Conservation (phyloP, 495 filamentous ascomycete genomes). For the Annulohypoxylon moriforme region DNA sequence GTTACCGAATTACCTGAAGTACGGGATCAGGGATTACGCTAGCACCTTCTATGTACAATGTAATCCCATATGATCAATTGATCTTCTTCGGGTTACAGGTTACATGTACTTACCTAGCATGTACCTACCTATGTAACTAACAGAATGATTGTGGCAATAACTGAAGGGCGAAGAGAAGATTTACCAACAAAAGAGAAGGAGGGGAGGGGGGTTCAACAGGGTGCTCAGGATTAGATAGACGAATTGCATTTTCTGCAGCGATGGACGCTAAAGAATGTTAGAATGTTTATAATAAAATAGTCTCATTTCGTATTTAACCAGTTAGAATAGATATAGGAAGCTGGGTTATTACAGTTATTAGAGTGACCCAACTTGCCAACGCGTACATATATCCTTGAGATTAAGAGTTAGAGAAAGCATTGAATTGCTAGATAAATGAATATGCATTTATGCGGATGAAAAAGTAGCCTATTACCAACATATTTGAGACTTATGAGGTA, state of each 20-base stretch:
- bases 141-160: constrained; percentile 14
- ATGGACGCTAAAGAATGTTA: not conserved
- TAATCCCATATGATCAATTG: constrained; percentile 5
- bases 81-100: constrained; percentile 2
- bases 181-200: constrained; percentile 28
- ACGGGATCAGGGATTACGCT: constrained; percentile 17
- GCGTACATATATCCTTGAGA: not conserved
- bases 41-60: constrained; percentile 7
- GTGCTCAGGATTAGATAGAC: not conserved
- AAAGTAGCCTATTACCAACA: constrained; percentile 18
- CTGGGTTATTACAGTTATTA: constrained; percentile 7
- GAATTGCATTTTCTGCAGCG: not conserved
- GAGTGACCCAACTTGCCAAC: not conserved
- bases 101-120: too few species aligned
- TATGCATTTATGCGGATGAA: not conserved
- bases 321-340: not conserved
- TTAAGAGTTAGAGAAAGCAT: not conserved
- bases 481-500: constrained; percentile 15
- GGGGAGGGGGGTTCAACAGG: constrained; percentile 34
- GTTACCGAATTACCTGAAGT: constrained; percentile 8
- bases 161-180: constrained; percentile 4
- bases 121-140: constrained; percentile 1
- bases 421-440: not conserved
- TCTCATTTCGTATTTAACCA: not conserved
- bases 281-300: not conserved